Evolutionary conservation across 2,329 filamentous ascomycete genomes (phyloP), one percentile per base, ranked within the genome.

Genomic region (Neopestalotiopsis sp.): DNA sequence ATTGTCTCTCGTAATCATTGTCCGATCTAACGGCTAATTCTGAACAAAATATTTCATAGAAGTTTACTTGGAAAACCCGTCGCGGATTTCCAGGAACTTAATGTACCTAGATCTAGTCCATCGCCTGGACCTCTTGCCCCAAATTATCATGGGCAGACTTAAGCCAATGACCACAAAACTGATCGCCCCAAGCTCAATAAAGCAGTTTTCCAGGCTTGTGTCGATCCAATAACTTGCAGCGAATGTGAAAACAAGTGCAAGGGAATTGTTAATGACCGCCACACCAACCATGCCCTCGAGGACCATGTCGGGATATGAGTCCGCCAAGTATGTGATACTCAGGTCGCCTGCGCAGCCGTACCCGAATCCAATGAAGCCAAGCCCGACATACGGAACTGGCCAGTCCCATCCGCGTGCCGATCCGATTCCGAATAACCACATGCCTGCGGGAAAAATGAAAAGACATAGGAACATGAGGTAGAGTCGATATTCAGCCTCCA

Each of bases 281-380:
- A 88, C 86, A 5, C 86, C 86, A 1, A 88, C 86, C 86, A 88
- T 88, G 34, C 86, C 86, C 72, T 88, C 86, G 2, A 88, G 77
- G 5, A 88, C 83, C 82, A 87, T 87, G 42, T 87, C 86, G 0
- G 86, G 85, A 69, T 88, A 88, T 3, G 83, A 84, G 69, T 88
- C 86, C 72, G 86, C 85, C 4, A 88, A 77, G 69, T 88, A 88
- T 0, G 86, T 84, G 80, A 87, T 83, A 67, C 83, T 81, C 68
- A 89, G 74, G 75, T 89, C 87, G 5, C 87, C 87, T 2, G 86
- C 86, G 65, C 86, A 89, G 7, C 87, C 87, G 76, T 86, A 89
- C 2, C 87, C 87, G 67, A 89, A 89, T 4, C 87, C 87, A 34
- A 88, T 88, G 71, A 89, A 84, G 3, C 84, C 87, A 0, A 89